A percentile compares a stretch with the other conserved stretches of the same genome.
Conservation (phyloP, 176 grass and related monocot species). For the Raddia distichophylla region DNA sequence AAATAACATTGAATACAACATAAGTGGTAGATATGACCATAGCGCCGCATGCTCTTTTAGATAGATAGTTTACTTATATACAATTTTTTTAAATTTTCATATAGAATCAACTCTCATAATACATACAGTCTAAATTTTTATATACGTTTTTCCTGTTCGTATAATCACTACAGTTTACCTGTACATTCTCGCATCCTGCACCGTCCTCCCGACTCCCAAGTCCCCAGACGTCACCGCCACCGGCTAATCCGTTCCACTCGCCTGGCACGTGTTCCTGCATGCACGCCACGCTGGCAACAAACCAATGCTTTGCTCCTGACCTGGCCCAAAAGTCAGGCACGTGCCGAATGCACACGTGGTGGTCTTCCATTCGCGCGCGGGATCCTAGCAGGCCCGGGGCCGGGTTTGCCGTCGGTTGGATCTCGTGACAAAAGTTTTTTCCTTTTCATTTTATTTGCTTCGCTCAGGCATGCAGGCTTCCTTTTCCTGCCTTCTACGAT, state of each 20-base stretch:
- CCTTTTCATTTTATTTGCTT: neutral
- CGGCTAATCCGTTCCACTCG: neutral
- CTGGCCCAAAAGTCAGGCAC: neutral
- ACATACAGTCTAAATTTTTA: too few relatives aligned
- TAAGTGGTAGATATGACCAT: too few relatives aligned
- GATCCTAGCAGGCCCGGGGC: neutral
- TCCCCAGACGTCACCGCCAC: neutral
- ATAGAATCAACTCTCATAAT: too few relatives aligned
- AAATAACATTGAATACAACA: too few relatives aligned
- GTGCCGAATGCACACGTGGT: neutral
- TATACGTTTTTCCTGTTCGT: too few relatives aligned
- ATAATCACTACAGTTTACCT: too few relatives aligned
- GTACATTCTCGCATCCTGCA: neutral
- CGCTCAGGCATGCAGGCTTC: neutral
- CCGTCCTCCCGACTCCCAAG: neutral
- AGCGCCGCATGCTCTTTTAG: too few relatives aligned
- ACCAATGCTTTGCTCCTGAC: neutral
- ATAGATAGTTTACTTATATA: too few relatives aligned
- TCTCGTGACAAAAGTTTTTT: neutral
- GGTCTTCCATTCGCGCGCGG: neutral
- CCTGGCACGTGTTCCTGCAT: neutral
- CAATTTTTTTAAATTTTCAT: too few relatives aligned
- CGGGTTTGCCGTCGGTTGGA: neutral
- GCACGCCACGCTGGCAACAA: neutral
- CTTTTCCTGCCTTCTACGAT: neutral